Base-by-base conservation (phyloP, 371 early-diverging fungal species). In the Catenaria anguillulae region DNA sequence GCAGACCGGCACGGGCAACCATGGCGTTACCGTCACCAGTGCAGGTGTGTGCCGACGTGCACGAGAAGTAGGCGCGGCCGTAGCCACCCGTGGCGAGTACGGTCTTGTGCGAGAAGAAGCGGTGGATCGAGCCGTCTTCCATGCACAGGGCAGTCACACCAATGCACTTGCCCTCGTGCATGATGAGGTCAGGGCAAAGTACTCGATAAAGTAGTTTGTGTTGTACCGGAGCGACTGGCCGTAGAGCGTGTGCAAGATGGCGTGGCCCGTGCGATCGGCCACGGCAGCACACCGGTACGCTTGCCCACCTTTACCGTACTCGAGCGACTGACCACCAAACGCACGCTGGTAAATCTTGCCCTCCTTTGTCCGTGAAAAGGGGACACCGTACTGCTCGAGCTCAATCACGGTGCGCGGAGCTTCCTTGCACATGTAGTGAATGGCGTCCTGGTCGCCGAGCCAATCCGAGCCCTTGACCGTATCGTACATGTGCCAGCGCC, bases 401-500 rank as follows among this genome's bases (percentile, higher is more conserved):
- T 97, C 97, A 66, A 93, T 85, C 54, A 97, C 97, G 55, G 90
- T 82, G 72, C 86, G 74, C 60, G 94, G 95, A 35, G 97, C 97
- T 76, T 97, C 97, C 66, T 93, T 88, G 73, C 94, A 93, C 92
- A 91, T 91, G 77, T 97, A 97, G 72, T 97, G 97, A 67, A 97
- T 97, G 58, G 97, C 97, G 67, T 97, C 97, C 77, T 97, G 97
- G 76, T 97, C 96, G 40, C 40, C 87, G 56, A 97, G 85, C 97
- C 97, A 97, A 74, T 96, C 97, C 63, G 87, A 86, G 56, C 97
- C 97, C 79, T 97, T 97, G 65, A 97, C 95, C 31, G 97, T 97
- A 69, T 97, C 97, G 73, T 95, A 97, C 95, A 93, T 93, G 73
- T 95, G 97, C 97, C 97, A 97, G 75, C 97, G 84, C 97, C 97